These are phyloP conservation scores for Pyrenophora tritici-repentis DNA, from an alignment of 2,329 filamentous ascomycete species.

Conservation along the genomic window DNA sequence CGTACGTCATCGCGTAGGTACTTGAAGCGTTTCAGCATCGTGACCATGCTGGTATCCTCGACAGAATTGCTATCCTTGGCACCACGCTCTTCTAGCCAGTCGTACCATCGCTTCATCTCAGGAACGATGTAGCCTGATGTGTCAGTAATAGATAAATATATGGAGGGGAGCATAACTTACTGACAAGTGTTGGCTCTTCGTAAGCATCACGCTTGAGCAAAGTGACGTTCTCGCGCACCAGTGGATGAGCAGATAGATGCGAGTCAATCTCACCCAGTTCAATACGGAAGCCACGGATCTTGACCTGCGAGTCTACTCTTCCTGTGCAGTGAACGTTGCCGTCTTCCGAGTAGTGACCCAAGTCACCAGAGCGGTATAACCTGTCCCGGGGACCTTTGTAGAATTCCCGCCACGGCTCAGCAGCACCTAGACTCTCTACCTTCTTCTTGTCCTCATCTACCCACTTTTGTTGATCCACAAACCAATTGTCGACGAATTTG, in stretches of 20 bases:
- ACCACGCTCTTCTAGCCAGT: constrained; percentile 62
- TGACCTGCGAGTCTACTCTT: constrained; percentile 85
- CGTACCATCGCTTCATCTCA: constrained; percentile 73
- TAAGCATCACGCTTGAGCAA: constrained; percentile 81
- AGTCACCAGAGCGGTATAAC: constrained; percentile 84
- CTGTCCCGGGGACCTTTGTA: constrained; percentile 84
- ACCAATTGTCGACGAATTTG: constrained; percentile 88
- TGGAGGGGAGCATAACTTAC: constrained; percentile 41
- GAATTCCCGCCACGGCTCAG: constrained; percentile 76
- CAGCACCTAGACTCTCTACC: constrained; percentile 52
- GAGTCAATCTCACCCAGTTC: constrained; percentile 93
- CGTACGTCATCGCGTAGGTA: constrained; percentile 64
- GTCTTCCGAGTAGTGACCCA: constrained; percentile 73
- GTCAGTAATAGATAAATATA: constrained; percentile 2
- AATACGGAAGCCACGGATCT: constrained; percentile 94
- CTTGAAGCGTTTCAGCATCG: constrained; percentile 64
- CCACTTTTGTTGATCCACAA: constrained; percentile 75
- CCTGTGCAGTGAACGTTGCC: constrained; percentile 80
- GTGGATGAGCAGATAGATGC: constrained; percentile 72
- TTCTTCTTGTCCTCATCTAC: constrained; percentile 64
- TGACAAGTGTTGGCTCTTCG: constrained; percentile 85
- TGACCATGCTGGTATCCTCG: constrained; percentile 58
- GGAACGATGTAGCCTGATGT: constrained; percentile 74
- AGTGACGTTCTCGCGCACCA: constrained; percentile 85
- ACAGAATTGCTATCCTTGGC: constrained; percentile 44